A percentile compares a stretch with the other conserved stretches of the same genome.
These are phyloP conservation scores for Penicillium sp. DNA, from an alignment of 2,329 filamentous ascomycete species.

Conservation along the genomic window DNA sequence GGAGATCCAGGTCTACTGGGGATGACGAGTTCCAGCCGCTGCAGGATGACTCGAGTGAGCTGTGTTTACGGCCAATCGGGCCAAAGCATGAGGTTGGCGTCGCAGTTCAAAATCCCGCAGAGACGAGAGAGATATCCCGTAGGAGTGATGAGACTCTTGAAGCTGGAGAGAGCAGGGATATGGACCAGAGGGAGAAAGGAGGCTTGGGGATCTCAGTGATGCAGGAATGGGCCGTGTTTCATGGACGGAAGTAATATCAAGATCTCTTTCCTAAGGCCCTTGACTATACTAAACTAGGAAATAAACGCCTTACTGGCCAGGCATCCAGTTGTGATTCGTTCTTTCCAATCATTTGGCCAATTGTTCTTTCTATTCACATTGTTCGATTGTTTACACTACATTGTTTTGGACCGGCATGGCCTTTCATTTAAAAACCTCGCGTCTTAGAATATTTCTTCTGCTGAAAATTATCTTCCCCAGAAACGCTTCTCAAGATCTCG, in stretches of 20 bases:
- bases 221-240: background rate
- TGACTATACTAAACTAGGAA: background rate
- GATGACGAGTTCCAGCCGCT: conserved; percentile 26
- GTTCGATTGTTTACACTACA: background rate
- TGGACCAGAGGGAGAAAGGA: background rate
- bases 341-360: background rate
- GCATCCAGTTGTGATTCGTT: background rate
- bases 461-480: background rate
- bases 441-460: background rate
- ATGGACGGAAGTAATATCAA: background rate
- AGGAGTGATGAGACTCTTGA: background rate
- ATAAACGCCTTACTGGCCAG: background rate
- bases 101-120: background rate
- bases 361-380: background rate
- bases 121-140: background rate
- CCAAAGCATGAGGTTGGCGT: conserved; percentile 14
- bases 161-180: background rate
- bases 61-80: conserved; percentile 24
- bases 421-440: background rate
- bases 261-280: too few species aligned
- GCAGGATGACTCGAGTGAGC: conserved; percentile 29
- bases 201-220: background rate
- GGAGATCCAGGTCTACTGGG: background rate
- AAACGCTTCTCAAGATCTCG: too few species aligned
- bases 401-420: background rate